A percentile compares a stretch with the other conserved stretches of the same genome.
These are phyloP conservation scores for Salix viminalis DNA, from an alignment of 345 rosid genomes.

Conservation along the genomic window DNA sequence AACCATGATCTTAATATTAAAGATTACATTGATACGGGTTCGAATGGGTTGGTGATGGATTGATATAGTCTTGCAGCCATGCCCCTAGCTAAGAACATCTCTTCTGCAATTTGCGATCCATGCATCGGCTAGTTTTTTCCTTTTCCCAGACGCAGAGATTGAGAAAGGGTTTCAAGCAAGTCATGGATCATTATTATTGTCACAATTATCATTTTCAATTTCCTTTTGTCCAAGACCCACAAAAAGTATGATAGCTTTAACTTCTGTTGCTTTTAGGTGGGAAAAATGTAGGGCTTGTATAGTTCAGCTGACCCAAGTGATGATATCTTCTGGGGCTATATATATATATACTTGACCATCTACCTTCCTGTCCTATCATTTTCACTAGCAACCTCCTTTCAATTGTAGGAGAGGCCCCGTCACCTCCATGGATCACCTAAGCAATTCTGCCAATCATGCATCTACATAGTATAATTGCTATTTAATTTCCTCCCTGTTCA, in stretches of 20 bases:
- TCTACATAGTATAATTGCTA: neutral
- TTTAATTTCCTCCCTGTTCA: neutral
- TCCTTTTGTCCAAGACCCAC: neutral
- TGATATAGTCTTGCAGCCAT: neutral
- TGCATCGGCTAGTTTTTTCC: slow-evolving; percentile 3
- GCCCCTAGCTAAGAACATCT: neutral
- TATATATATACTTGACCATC: neutral
- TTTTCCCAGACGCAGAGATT: too few species aligned
- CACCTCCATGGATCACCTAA: too few species aligned
- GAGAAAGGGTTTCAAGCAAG: neutral
- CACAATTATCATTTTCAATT: neutral
- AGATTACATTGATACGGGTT: neutral
- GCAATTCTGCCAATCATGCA: neutral
- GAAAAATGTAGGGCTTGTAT: neutral
- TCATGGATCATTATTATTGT: neutral
- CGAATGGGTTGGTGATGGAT: neutral
- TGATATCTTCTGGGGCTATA: neutral
- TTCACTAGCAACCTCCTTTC: slow-evolving; percentile 4
- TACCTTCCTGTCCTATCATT: neutral
- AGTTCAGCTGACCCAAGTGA: too few species aligned
- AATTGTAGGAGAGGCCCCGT: neutral
- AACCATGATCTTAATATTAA: neutral
- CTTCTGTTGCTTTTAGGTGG: neutral
- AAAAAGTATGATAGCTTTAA: slow-evolving; percentile 4
- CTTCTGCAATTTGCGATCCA: neutral